Evolutionary conservation across 345 rosid species (phyloP), one percentile per base, ranked within the genome.

Genomic region (Clarkia xantiana): DNA sequence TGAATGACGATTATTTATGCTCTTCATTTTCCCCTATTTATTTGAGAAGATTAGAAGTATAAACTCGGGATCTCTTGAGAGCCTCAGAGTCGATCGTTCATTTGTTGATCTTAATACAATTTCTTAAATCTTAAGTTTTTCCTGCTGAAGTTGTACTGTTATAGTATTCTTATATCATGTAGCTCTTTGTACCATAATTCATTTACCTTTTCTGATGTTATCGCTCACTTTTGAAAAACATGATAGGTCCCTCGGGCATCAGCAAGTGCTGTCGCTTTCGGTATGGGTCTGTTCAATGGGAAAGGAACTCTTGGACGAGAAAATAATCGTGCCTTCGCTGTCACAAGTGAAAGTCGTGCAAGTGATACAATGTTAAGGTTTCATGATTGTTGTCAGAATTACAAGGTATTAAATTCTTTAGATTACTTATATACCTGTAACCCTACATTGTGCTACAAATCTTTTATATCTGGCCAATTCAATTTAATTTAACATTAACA

Each of bases 261-360:
- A 55, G 89, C 98, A 16, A 84, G 96, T 72, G 96, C 96, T 45
- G 90, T 91, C 64, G 96, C 98, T 10, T 91, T 86, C 75, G 98
- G 98, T 58, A 78, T 87, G 81, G 96, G 98, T 23, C 72, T 87
- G n/a, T 80, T 91, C 53, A 77, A 74, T 6, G 87, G 59, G 61
- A 87, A 58, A 65, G 98, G 96, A 62, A 62, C 62, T 61, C 78
- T 91, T 25, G 96, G 98, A 58, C 90, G 75, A 11, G 98, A 79
- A 20, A 64, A 64, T 15, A 78, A 87, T 54, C 78, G 78, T 61
- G 96, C 95, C 47, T 84, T 91, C 43, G 74, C 96, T 53, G 90
- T 91, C 69, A 74, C 72, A 20, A 86, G 90, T 44, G 96, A 91
- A 74, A 91, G 81, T 41, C 93, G 94, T 60, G 95, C 96, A 16